Conservation (phyloP, 768 basidiomycete genomes). For the Hortiboletus campestris region DNA sequence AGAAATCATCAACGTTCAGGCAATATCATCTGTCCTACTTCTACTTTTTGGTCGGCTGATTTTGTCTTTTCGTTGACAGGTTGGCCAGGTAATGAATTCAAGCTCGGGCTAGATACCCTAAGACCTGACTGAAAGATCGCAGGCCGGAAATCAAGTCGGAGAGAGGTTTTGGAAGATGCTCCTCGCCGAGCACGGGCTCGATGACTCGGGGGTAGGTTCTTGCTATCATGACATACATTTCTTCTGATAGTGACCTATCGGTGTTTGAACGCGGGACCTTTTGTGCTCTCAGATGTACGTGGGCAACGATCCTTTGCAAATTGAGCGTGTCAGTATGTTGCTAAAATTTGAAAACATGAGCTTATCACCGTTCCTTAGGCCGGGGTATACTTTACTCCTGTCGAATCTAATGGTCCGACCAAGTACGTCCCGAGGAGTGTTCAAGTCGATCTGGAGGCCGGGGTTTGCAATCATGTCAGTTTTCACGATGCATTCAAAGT, state of each 20-base stretch:
- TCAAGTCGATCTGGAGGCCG: slow-evolving; percentile 86
- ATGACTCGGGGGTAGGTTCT: slow-evolving; percentile 57
- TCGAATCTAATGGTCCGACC: slow-evolving; percentile 46
- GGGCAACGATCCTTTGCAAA: slow-evolving; percentile 72
- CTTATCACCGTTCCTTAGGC: slow-evolving; percentile 42
- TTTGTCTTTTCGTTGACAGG: slow-evolving; percentile 37
- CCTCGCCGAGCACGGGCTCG: slow-evolving; percentile 82
- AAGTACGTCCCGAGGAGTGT: slow-evolving; percentile 91
- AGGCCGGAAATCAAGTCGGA: slow-evolving; percentile 79
- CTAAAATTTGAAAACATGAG: not conserved
- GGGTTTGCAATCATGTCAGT: slow-evolving; percentile 76
- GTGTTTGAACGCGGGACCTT: slow-evolving; percentile 8
- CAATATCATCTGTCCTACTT: slow-evolving; percentile 21
- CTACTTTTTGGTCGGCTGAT: slow-evolving; percentile 7
- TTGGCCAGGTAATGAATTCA: slow-evolving; percentile 56
- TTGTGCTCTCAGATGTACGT: slow-evolving; percentile 51
- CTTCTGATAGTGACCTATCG: slow-evolving; percentile 16
- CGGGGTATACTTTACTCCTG: slow-evolving; percentile 79
- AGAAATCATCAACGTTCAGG: slow-evolving; percentile 85
- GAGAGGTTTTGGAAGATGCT: slow-evolving; percentile 90
- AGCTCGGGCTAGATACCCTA: slow-evolving; percentile 5
- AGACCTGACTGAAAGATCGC: slow-evolving; percentile 19
- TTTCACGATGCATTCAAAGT: not conserved
- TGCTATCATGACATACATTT: slow-evolving; percentile 4
- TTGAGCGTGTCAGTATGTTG: slow-evolving; percentile 57